Percentiles rank a stretch among this genome's conserved stretches.
Conservation (phyloP, 352 stramenopile species). For the Phytopythium boreale region DNA sequence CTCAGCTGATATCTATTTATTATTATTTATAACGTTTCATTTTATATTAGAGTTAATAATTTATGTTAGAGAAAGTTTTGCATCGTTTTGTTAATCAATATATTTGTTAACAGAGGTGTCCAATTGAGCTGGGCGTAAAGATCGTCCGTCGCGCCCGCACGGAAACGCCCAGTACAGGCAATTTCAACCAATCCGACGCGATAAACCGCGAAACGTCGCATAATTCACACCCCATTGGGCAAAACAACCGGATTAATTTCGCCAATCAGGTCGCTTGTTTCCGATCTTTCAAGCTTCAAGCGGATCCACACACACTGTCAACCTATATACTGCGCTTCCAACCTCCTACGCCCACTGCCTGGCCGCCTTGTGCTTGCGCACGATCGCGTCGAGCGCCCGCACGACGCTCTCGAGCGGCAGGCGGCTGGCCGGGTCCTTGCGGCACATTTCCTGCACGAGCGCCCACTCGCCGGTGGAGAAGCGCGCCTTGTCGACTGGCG, state of each 20-base stretch:
- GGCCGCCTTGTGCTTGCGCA: not conserved
- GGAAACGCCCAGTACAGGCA: not conserved
- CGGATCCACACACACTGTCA: not conserved
- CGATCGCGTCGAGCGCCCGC: not conserved
- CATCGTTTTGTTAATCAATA: not conserved
- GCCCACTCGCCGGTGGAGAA: slow-evolving; percentile 33
- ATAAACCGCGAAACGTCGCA: not conserved
- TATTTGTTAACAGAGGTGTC: not conserved
- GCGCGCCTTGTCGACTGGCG: slow-evolving; percentile 10
- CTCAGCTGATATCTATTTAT: not conserved
- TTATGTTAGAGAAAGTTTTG: too few relatives aligned
- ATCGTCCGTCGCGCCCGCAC: not conserved
- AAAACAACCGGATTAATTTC: not conserved
- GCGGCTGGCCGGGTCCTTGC: slow-evolving; percentile 11
- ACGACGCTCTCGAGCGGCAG: slow-evolving; percentile 18
- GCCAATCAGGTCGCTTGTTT: not conserved
- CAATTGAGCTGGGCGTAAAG: not conserved
- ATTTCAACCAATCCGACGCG: not conserved
- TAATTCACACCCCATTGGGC: not conserved
- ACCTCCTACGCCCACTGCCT: not conserved
- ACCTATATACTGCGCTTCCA: not conserved
- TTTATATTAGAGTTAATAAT: not conserved
- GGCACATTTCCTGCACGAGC: slow-evolving; percentile 33
- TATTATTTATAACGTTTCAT: not conserved
- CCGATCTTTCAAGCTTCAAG: not conserved